phyloP scores from a whole-genome alignment of 805 yeast genomes.

The Teunomyces pallodes region DNA sequence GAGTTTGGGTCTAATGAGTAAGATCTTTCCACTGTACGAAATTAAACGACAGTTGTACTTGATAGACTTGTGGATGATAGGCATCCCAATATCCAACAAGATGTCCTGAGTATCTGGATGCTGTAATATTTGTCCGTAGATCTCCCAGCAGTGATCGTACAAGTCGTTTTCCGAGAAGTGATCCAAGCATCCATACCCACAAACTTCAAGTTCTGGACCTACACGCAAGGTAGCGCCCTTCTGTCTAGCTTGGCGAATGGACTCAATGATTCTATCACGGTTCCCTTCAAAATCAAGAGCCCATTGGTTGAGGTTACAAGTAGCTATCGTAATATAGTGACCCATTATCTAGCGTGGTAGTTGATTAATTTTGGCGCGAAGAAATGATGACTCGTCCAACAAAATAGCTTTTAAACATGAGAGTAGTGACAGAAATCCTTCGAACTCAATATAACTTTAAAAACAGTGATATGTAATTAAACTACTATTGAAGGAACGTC shows the following conservation, averaged over 20 bases:
- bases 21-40: constrained; percentile 72
- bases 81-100: constrained; percentile 91
- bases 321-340: constrained; percentile 82
- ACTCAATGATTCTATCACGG: constrained; percentile 82
- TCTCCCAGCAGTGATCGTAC: constrained; percentile 91
- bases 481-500: no score
- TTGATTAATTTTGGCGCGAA: background rate
- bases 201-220: constrained; percentile 93
- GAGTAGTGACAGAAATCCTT: background rate
- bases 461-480: no score
- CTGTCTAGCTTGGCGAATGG: constrained; percentile 73
- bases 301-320: constrained; percentile 98
- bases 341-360: constrained; percentile 52
- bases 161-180: constrained; percentile 90
- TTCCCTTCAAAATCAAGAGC: constrained; percentile 97
- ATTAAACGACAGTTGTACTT: constrained; percentile 89
- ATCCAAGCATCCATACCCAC: constrained; percentile 94
- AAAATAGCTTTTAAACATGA: background rate
- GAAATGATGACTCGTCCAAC: background rate
- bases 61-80: constrained; percentile 80
- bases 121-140: constrained; percentile 72
- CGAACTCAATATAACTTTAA: no score
- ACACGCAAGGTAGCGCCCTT: constrained; percentile 81
- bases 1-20: constrained; percentile 87
- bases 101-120: constrained; percentile 72